Conservation (phyloP, 768 basidiomycete species). For the Coprinellus aureogranulatus region DNA sequence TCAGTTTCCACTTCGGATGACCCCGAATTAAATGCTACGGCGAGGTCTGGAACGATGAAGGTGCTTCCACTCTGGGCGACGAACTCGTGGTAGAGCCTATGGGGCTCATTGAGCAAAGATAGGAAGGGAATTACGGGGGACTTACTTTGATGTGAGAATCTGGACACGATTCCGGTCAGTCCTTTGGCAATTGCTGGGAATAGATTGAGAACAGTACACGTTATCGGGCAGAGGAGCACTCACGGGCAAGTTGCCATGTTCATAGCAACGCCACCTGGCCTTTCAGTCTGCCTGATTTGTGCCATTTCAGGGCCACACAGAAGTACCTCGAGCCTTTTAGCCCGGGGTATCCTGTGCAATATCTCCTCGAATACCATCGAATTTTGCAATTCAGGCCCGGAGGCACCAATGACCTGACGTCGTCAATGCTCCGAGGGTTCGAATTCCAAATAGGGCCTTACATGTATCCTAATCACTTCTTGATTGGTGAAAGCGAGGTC, state of each 20-base stretch:
- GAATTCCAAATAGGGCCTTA: constrained; percentile 17
- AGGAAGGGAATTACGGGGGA: neutral
- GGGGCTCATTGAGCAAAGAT: neutral
- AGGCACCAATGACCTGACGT: constrained; percentile 30
- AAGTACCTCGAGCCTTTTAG: constrained; percentile 27
- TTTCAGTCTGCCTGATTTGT: neutral
- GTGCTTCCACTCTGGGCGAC: constrained; percentile 12
- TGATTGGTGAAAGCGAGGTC: constrained; percentile 26
- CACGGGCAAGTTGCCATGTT: constrained; percentile 32
- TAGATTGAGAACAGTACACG: neutral
- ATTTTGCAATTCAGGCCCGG: constrained; percentile 18
- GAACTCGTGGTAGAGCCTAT: constrained; percentile 32
- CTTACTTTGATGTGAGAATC: constrained; percentile 22
- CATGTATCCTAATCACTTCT: constrained; percentile 30
- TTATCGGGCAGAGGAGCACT: constrained; percentile 5
- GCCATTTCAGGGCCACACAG: constrained; percentile 25
- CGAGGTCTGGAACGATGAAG: constrained; percentile 30
- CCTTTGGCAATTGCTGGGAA: constrained; percentile 23
- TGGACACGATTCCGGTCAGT: constrained; percentile 24
- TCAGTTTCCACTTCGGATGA: constrained; percentile 18
- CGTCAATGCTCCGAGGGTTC: no score
- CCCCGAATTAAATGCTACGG: constrained; percentile 36
- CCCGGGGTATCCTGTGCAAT: constrained; percentile 30
- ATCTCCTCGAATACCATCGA: constrained; percentile 31
- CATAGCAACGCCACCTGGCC: constrained; percentile 4